phyloP scores from a whole-genome alignment of 2,329 filamentous ascomycete genomes.

The Thyridium curvatum region DNA sequence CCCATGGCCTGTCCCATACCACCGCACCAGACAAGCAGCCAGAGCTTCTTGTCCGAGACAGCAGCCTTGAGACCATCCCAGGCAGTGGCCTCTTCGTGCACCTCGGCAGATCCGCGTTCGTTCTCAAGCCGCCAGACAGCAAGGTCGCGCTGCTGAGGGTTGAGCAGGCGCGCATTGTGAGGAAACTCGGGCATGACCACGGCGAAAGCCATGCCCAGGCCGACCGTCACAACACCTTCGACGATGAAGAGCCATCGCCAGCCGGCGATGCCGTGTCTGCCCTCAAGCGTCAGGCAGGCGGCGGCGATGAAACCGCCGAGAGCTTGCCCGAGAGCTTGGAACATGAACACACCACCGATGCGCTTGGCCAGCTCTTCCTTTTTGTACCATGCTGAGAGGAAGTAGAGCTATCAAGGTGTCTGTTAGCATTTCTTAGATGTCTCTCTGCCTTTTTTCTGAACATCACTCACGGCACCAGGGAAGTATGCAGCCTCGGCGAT shows the following conservation, averaged over 20 bases:
- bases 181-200: constrained; percentile 30
- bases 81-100: constrained; percentile 21
- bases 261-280: constrained; percentile 36
- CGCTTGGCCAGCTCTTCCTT: constrained; percentile 28
- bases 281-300: constrained; percentile 39
- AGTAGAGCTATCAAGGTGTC: no score
- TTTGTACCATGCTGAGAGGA: constrained; percentile 33
- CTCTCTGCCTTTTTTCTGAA: no score
- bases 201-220: constrained; percentile 12
- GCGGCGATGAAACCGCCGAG: constrained; percentile 45
- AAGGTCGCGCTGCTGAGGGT: constrained; percentile 17
- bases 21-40: constrained; percentile 28
- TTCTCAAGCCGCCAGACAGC: constrained; percentile 25
- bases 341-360: constrained; percentile 26
- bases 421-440: no score
- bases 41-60: constrained; percentile 26
- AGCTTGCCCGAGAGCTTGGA: constrained; percentile 29
- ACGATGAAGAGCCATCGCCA: constrained; percentile 49
- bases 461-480: constrained; percentile 30
- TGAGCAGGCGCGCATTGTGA: constrained; percentile 28
- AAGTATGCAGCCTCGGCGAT: constrained; percentile 26
- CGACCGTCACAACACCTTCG: constrained; percentile 35
- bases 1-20: constrained; percentile 30
- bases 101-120: constrained; percentile 30
- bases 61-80: constrained; percentile 19